Evolutionary conservation across 2,329 filamentous ascomycete genomes (phyloP).

Genomic region (Claviceps spartinae): DNA sequence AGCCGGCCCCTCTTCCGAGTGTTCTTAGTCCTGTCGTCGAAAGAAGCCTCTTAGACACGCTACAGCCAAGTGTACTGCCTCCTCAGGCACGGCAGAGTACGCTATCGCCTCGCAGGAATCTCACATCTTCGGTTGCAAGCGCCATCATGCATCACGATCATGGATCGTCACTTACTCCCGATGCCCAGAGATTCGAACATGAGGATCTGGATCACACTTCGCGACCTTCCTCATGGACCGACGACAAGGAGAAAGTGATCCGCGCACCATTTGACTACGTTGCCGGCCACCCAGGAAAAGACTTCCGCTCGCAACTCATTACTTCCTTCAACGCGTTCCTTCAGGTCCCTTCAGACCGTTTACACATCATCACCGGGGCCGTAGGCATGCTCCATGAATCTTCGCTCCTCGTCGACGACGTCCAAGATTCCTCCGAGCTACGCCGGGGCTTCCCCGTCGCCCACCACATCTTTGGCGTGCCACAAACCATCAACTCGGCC

Average conservation of each 20-base stretch:
- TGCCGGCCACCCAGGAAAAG: constrained; percentile 66
- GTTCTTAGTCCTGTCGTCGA: constrained; percentile 42
- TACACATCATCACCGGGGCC: constrained; percentile 64
- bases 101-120: background rate
- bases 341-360: constrained; percentile 53
- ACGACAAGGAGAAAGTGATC: constrained; percentile 64
- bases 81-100: background rate
- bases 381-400: constrained; percentile 79
- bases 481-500: constrained; percentile 81
- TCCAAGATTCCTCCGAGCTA: constrained; percentile 67
- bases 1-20: constrained; percentile 12
- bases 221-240: constrained; percentile 44
- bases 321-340: constrained; percentile 71
- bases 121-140: background rate
- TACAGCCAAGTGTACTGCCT: constrained; percentile 14
- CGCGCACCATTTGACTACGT: constrained; percentile 72
- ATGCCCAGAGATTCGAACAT: constrained; percentile 38
- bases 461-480: constrained; percentile 70
- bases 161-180: constrained; percentile 26
- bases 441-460: constrained; percentile 71
- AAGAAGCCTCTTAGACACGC: constrained; percentile 43
- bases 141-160: constrained; percentile 19
- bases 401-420: constrained; percentile 73
- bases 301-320: constrained; percentile 70
- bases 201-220: constrained; percentile 41